Conservation (phyloP, 331 rosid genomes). For the Malus hybrid region DNA sequence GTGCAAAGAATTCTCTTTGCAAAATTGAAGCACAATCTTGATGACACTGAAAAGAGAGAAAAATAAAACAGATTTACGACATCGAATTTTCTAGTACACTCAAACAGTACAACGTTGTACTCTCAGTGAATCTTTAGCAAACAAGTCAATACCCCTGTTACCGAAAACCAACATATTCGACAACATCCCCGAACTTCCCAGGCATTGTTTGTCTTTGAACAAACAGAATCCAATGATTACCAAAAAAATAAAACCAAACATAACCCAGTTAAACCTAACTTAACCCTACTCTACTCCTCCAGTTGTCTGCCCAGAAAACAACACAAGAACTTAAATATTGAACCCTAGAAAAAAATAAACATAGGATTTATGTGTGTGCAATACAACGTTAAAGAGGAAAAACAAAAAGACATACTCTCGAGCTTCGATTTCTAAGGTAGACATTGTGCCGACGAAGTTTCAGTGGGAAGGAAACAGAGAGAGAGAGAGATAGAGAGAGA, state of each 20-base stretch:
- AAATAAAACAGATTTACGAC: neutral
- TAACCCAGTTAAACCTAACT: neutral
- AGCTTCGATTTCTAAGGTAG: slow-evolving; percentile 96
- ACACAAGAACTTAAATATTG: neutral
- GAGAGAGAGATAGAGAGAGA: neutral
- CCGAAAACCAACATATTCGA: neutral
- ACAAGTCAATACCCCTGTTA: neutral
- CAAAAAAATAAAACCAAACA: neutral
- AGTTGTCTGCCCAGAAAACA: neutral
- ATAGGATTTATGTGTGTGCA: neutral
- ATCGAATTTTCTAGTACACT: neutral
- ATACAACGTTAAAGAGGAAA: neutral
- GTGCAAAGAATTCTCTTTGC: slow-evolving; percentile 92
- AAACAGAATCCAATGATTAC: neutral
- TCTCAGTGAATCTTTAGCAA: neutral
- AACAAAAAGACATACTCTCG: slow-evolving; percentile 55
- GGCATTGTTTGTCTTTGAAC: neutral
- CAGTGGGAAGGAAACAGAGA: neutral
- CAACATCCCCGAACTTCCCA: neutral
- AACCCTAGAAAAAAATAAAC: neutral
- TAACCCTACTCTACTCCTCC: neutral
- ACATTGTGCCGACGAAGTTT: slow-evolving; percentile 35
- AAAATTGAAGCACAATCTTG: slow-evolving; percentile 96
- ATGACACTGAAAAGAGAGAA: slow-evolving; percentile 55
- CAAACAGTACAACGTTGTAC: neutral